phyloP scores from a whole-genome alignment of 2,329 filamentous ascomycete genomes.

The Curvularia eragrostidis region DNA sequence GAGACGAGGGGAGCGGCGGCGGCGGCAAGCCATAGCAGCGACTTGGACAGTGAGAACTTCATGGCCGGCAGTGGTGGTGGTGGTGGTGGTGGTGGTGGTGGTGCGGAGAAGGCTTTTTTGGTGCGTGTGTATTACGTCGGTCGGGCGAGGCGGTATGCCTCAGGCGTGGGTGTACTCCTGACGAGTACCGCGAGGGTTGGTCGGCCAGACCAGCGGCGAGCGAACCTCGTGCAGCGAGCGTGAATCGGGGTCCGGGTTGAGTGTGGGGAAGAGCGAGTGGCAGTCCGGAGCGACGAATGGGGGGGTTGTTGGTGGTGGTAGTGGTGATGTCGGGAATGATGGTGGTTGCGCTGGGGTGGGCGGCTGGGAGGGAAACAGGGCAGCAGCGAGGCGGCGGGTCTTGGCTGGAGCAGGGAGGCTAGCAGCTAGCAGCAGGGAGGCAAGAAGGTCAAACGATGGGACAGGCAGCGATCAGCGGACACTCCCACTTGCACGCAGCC shows the following conservation, averaged over 20 bases:
- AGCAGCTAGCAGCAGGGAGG: conserved; percentile 11
- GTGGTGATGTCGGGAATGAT: conserved; percentile 28
- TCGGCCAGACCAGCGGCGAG: conserved; percentile 48
- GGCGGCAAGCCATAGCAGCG: conserved; percentile 46
- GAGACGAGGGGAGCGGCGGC: conserved; percentile 57
- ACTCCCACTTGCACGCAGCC: conserved; percentile 28
- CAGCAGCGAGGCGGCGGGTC: conserved; percentile 38
- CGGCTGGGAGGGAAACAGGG: conserved; percentile 42
- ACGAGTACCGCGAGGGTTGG: conserved; percentile 36
- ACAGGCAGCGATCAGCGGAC: conserved; percentile 41
- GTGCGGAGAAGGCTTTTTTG: no score
- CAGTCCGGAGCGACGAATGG: conserved; percentile 27
- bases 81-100: background rate
- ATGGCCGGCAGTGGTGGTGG: conserved; percentile 34
- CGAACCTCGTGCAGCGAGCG: conserved; percentile 19
- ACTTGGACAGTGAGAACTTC: conserved; percentile 43
- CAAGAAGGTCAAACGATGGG: conserved; percentile 36
- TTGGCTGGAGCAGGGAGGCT: conserved; percentile 24
- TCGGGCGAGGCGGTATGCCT: conserved; percentile 18
- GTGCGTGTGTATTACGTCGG: conserved; percentile 21
- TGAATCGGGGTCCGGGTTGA: conserved; percentile 10
- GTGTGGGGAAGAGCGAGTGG: conserved; percentile 37
- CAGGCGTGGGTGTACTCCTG: conserved; percentile 35
- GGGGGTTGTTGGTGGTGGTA: conserved; percentile 31
- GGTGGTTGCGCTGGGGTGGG: conserved; percentile 26